These are phyloP conservation scores for Pseudonitzschia delicatissima DNA, from an alignment of 108 stramenopile species.

Conservation along the genomic window DNA sequence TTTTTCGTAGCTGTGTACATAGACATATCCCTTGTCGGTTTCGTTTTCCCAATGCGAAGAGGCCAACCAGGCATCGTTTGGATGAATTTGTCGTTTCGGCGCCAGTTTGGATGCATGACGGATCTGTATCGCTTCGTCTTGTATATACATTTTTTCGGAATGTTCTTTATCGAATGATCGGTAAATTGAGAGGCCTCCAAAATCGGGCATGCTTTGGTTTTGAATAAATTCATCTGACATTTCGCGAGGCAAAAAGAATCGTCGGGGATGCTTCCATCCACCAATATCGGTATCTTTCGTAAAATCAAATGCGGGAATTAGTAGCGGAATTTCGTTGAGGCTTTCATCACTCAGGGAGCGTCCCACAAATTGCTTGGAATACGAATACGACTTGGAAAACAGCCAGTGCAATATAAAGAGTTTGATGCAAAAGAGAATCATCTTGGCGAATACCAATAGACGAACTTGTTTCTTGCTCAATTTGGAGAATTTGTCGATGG, in stretches of 20 bases:
- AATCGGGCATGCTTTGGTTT: background rate
- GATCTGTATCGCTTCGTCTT: background rate
- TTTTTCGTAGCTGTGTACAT: background rate
- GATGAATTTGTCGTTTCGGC: background rate
- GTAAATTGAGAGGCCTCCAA: background rate
- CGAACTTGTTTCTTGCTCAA: no score
- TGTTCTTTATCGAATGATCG: background rate
- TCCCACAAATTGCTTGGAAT: no score
- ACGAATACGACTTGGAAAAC: no score
- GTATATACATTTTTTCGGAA: background rate
- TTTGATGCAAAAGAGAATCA: no score
- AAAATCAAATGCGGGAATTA: background rate
- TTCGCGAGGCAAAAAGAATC: constrained; percentile 9
- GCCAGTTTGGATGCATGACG: background rate
- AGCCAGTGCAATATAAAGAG: no score
- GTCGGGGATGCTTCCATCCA: constrained; percentile 11
- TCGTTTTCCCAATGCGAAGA: constrained; percentile 1
- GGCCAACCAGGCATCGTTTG: constrained; percentile 9
- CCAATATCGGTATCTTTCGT: background rate
- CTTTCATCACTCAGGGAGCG: background rate
- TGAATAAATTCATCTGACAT: background rate
- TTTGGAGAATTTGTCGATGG: no score
- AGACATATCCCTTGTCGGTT: background rate
- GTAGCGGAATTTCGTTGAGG: background rate
- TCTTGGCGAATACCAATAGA: no score